A percentile compares a stretch with the other conserved stretches of the same genome.
phyloP scores from a whole-genome alignment of 2,329 filamentous ascomycete genomes.

The Penicillium sp. region DNA sequence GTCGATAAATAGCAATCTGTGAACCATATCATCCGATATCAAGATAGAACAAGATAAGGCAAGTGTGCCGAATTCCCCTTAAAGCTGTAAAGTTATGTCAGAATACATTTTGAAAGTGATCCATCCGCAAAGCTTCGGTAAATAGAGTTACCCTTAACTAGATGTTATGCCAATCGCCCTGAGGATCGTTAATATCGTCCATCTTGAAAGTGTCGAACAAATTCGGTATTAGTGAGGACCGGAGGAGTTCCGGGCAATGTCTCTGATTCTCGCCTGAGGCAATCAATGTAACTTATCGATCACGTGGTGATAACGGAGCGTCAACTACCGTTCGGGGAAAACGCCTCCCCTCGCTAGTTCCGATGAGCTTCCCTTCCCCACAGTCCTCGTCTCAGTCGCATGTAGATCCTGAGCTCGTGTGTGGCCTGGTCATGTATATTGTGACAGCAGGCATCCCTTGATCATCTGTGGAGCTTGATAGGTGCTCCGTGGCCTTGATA shows the following conservation, averaged over 20 bases:
- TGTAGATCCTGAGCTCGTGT: not conserved
- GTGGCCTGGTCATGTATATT: not conserved
- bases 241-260: not conserved
- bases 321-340: constrained; percentile 1
- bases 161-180: too few relatives aligned
- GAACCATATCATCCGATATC: too few relatives aligned
- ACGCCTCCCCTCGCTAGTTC: not conserved
- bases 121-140: too few relatives aligned
- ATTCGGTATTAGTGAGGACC: not conserved
- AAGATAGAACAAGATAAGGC: too few relatives aligned
- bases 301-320: constrained; percentile 22
- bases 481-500: not conserved
- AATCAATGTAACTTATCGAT: constrained; percentile 6
- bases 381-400: not conserved
- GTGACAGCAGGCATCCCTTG: not conserved
- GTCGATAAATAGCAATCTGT: too few relatives aligned
- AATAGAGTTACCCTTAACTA: too few relatives aligned
- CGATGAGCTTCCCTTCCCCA: constrained; percentile 1
- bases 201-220: too few relatives aligned
- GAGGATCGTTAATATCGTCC: too few relatives aligned
- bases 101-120: too few relatives aligned
- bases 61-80: too few relatives aligned
- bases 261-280: constrained; percentile 7
- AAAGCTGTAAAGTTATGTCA: too few relatives aligned
- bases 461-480: not conserved